Base-by-base conservation (phyloP, 2,329 filamentous ascomycete genomes). In the Paecilomyces sp. region DNA sequence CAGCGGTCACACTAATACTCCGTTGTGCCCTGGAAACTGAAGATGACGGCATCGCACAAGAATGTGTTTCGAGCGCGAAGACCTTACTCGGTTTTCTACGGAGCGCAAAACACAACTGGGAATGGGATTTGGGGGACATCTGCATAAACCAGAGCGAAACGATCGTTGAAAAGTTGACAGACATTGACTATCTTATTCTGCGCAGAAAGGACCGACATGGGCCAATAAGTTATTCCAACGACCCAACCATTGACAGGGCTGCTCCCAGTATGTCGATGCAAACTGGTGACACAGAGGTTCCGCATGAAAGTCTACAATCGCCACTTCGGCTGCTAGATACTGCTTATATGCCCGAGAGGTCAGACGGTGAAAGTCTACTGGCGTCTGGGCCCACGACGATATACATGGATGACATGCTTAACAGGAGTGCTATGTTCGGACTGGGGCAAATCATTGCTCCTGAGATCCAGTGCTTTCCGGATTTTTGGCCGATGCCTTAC, bases 101-200 rank as follows among this genome's bases (percentile, higher is more conserved):
- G 24, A 54, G 60, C 24, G 58, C 58, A 18, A 63, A 63, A n/a
- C 54, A 61, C 15, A 59, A 64, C 25, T 55, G 60, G 11, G 61
- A 63, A 18, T 66, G 65, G 65, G 65, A 66, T 56, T 58, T 66
- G 24, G 62, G 62, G n/a, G 62, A 64, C 7, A 63, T 64, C 31
- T 66, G 65, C 57, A 60, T 66, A 9, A 58, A 58, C 18, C 65
- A 63, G 54, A 65, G 64, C 47, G 64, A 58, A 13, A 61, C 59
- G 22, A 57, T 64, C 5, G 64, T 65, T 6, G 60, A 62, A 15
- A 66, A 64, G 41, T 25, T 61, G 22, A 54, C 54, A 41, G 57
- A 61, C 33, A 61, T 28, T 13, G 57, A 59, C 50, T 58, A 58
- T 8, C 41, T 61, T 6, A 54, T 47, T 13, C 56, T 30, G 12